Percentiles rank a stretch among this genome's conserved stretches.
Conservation (phyloP, 2,329 filamentous ascomycete genomes). For the Fusarium sambucinum region DNA sequence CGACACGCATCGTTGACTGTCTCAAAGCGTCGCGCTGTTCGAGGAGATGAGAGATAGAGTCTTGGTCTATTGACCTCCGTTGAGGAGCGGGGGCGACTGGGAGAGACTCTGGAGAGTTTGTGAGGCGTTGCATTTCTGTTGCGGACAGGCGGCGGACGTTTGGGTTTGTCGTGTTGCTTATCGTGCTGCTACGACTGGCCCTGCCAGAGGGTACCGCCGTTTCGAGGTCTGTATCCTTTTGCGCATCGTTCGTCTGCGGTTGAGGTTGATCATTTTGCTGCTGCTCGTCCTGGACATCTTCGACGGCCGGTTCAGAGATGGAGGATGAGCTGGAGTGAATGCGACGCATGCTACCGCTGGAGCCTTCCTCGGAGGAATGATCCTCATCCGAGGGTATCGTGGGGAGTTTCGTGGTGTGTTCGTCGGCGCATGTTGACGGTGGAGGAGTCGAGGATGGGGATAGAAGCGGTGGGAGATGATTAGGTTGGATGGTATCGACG, state of each 20-base stretch:
- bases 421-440: constrained; percentile 26
- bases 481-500: constrained; percentile 41
- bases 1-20: constrained; percentile 48
- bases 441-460: constrained; percentile 26
- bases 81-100: constrained; percentile 62
- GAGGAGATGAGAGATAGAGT: constrained; percentile 47
- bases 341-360: constrained; percentile 41
- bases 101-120: constrained; percentile 68
- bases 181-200: constrained; percentile 49
- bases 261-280: constrained; percentile 3
- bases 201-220: constrained; percentile 35
- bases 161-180: constrained; percentile 51
- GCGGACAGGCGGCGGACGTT: constrained; percentile 67
- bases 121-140: constrained; percentile 69
- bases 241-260: background rate
- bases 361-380: constrained; percentile 49
- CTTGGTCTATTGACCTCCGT: constrained; percentile 56
- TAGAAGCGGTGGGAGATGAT: constrained; percentile 39
- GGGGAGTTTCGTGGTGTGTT: constrained; percentile 30
- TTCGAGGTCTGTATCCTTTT: constrained; percentile 21
- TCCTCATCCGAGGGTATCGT: constrained; percentile 50
- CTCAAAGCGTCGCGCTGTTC: constrained; percentile 51
- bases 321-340: constrained; percentile 48
- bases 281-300: constrained; percentile 34
- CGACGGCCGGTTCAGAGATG: constrained; percentile 48